Percentiles rank a stretch among this genome's conserved stretches.
Evolutionary conservation across 208 protist genomes (phyloP).

Genomic region (Crithidia thermophila): DNA sequence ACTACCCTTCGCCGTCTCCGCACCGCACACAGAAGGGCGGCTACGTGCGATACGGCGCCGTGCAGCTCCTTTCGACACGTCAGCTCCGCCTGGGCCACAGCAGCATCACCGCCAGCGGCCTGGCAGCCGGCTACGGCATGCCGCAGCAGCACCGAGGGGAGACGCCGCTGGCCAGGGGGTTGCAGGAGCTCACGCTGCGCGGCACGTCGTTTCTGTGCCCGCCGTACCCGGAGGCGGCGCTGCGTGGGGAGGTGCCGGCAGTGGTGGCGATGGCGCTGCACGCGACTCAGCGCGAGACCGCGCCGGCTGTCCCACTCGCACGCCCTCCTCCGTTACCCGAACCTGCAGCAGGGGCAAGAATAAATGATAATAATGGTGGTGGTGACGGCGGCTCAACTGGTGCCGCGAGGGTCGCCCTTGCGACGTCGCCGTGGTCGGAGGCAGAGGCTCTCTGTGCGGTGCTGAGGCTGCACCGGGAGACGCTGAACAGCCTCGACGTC

Average conservation of each 20-base stretch:
- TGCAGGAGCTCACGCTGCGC: not conserved
- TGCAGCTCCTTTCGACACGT: not conserved
- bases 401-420: not conserved
- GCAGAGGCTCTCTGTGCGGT: constrained; percentile 10
- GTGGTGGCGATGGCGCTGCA: not conserved
- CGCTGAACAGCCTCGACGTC: not conserved
- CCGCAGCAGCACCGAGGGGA: not conserved
- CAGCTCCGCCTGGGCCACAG: constrained; percentile 8
- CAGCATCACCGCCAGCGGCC: constrained; percentile 4
- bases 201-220: not conserved
- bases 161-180: not conserved
- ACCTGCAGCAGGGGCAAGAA: constrained; percentile 1
- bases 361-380: no score
- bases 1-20: no score
- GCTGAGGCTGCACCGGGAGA: constrained; percentile 2
- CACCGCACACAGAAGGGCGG: no score
- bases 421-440: not conserved
- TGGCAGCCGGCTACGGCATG: constrained; percentile 7
- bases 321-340: not conserved
- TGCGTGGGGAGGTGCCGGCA: not conserved
- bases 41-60: not conserved
- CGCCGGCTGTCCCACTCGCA: not conserved
- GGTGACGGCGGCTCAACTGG: not conserved
- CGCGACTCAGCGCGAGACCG: not conserved
- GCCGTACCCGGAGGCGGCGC: not conserved